Conservation (phyloP, 1,284 basidiomycete genomes). For the Fomitopsis schrenkii region DNA sequence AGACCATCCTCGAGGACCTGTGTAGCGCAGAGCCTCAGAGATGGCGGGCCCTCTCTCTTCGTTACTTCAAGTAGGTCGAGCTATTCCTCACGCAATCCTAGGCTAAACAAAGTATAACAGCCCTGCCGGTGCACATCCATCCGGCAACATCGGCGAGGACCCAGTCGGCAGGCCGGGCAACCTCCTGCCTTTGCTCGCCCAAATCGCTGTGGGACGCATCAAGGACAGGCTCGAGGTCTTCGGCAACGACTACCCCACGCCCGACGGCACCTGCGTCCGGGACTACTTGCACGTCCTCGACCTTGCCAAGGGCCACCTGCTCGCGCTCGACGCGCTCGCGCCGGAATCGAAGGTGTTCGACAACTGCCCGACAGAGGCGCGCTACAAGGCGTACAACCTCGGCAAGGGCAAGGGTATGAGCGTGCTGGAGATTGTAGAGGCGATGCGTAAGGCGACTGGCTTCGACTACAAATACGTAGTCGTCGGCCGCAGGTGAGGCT, state of each 20-base stretch:
- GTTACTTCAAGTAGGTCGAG: slow-evolving; percentile 91
- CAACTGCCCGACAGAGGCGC: slow-evolving; percentile 44
- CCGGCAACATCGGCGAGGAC: slow-evolving; percentile 94
- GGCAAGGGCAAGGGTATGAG: slow-evolving; percentile 92
- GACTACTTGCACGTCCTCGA: slow-evolving; percentile 99
- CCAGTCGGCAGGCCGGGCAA: slow-evolving; percentile 95
- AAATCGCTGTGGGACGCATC: slow-evolving; percentile 93
- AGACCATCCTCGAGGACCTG: slow-evolving; percentile 88
- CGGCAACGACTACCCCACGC: slow-evolving; percentile 97
- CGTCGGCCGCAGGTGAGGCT: slow-evolving; percentile 77
- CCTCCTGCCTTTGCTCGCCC: slow-evolving; percentile 89
- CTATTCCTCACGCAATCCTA: slow-evolving; percentile 1
- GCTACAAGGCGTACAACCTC: slow-evolving; percentile 95
- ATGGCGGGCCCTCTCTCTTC: slow-evolving; percentile 81
- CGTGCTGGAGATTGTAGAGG: slow-evolving; percentile 92
- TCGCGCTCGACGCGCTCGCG: slow-evolving; percentile 86
- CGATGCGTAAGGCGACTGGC: slow-evolving; percentile 91
- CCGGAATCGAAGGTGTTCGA: slow-evolving; percentile 57
- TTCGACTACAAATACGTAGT: slow-evolving; percentile 89
- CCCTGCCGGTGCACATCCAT: slow-evolving; percentile 95
- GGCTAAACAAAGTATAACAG: slow-evolving; percentile 35
- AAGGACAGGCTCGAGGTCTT: slow-evolving; percentile 89
- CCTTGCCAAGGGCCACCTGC: slow-evolving; percentile 89
- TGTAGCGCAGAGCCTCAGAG: slow-evolving; percentile 72
- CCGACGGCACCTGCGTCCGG: slow-evolving; percentile 94